These are phyloP conservation scores for Blumeria graminis DNA, from an alignment of 2,329 filamentous ascomycete species.

Conservation along the genomic window DNA sequence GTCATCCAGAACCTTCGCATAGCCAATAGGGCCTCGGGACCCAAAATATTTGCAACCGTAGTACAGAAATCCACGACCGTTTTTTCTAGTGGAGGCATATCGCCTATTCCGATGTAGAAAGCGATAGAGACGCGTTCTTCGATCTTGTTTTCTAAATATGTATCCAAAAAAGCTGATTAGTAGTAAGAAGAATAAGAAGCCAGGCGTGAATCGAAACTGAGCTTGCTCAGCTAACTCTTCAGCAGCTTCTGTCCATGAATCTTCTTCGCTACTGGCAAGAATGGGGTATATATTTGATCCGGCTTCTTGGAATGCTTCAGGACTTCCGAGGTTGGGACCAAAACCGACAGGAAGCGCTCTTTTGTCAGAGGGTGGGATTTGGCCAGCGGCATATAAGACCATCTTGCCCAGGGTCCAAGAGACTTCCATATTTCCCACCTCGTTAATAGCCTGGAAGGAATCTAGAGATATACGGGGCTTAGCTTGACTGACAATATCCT, in stretches of 20 bases:
- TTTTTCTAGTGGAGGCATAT: conserved; percentile 24
- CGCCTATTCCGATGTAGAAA: conserved; percentile 25
- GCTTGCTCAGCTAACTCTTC: conserved; percentile 40
- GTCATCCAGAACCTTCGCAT: conserved; percentile 72
- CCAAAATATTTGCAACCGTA: conserved; percentile 40
- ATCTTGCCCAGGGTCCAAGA: conserved; percentile 97
- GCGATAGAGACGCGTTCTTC: conserved; percentile 35
- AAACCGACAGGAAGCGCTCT: conserved; percentile 64
- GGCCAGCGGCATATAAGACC: conserved; percentile 78
- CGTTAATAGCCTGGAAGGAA: conserved; percentile 79
- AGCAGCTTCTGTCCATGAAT: conserved; percentile 28
- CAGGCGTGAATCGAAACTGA: conserved; percentile 43
- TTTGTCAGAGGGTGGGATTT: conserved; percentile 37
- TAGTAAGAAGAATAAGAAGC: conserved; percentile 45
- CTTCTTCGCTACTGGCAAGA: conserved; percentile 23
- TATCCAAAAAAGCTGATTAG: conserved; percentile 45
- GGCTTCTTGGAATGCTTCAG: conserved; percentile 59
- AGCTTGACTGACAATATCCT: conserved; percentile 31
- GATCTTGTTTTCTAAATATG: conserved; percentile 57
- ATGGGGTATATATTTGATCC: conserved; percentile 25
- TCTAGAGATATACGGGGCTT: conserved; percentile 57
- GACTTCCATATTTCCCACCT: conserved; percentile 74
- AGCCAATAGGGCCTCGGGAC: conserved; percentile 27
- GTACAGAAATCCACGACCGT: conserved; percentile 21
- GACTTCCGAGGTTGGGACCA: conserved; percentile 44